A percentile compares a stretch with the other conserved stretches of the same genome.
Evolutionary conservation across 495 filamentous ascomycete species (phyloP).

Genomic region (Chaetomidium leptoderma): DNA sequence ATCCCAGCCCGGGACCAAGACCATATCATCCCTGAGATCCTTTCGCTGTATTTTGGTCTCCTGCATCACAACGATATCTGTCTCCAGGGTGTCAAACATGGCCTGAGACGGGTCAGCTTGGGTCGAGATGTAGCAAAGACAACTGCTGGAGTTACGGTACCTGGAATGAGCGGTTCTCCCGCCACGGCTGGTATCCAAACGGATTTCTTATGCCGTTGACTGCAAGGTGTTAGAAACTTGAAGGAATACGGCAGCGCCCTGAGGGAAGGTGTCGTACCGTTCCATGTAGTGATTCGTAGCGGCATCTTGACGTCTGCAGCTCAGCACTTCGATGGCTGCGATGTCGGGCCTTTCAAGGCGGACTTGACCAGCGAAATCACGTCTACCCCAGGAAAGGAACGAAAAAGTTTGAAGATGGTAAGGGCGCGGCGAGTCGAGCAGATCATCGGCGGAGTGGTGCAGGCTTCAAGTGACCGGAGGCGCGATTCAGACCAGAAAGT

Average conservation of each 20-base stretch:
- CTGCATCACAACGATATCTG: conserved; percentile 92
- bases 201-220: conserved; percentile 98
- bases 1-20: conserved; percentile 92
- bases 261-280: conserved; percentile 52
- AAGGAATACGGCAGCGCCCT: not conserved
- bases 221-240: conserved; percentile 29
- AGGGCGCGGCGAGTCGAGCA: not conserved
- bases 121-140: not conserved
- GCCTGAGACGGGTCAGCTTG: conserved; percentile 40
- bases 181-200: conserved; percentile 94
- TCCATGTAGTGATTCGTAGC: conserved; percentile 86
- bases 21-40: conserved; percentile 93
- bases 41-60: conserved; percentile 96
- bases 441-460: not conserved
- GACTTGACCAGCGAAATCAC: not conserved
- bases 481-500: not conserved
- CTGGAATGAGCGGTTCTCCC: conserved; percentile 76
- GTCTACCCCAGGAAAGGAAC: not conserved
- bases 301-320: conserved; percentile 48
- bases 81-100: conserved; percentile 93
- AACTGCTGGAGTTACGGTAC: conserved; percentile 35
- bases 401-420: not conserved
- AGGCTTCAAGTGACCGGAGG: not conserved
- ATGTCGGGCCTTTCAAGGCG: not conserved
- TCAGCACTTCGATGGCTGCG: not conserved